Evolutionary conservation across 805 yeast species (phyloP).

Genomic region (Hanseniaspora thailandica): DNA sequence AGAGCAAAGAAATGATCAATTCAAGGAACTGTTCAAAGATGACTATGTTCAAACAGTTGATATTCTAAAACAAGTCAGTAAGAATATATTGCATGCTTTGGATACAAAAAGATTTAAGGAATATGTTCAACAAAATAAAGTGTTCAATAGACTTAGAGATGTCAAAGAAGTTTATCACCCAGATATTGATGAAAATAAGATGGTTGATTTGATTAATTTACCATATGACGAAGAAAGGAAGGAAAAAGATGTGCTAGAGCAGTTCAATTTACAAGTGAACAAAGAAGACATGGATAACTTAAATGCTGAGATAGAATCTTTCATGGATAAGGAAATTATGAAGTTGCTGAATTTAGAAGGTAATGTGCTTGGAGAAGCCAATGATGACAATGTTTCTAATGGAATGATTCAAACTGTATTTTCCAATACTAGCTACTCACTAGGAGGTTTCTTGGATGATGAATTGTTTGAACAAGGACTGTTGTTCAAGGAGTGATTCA

Average conservation of each 20-base stretch:
- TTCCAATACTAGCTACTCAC: background rate
- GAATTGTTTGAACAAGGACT: constrained; percentile 9
- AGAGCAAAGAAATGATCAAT: background rate
- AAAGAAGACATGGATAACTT: background rate
- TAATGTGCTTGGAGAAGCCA: background rate
- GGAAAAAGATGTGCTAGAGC: background rate
- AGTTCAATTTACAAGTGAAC: background rate
- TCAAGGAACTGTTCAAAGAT: background rate
- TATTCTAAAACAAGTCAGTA: background rate
- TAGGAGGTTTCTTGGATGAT: constrained; percentile 8
- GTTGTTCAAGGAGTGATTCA: background rate
- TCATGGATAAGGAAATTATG: constrained; percentile 2
- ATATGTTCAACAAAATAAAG: background rate
- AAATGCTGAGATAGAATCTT: background rate
- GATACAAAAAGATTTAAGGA: background rate
- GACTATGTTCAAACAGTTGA: background rate
- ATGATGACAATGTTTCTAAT: background rate
- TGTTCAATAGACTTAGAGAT: background rate
- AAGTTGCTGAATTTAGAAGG: background rate
- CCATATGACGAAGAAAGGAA: background rate
- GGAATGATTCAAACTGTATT: background rate
- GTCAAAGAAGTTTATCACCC: background rate
- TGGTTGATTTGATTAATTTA: too few species aligned
- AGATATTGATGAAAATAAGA: background rate
- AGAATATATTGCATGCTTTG: background rate